These are phyloP conservation scores for Malus orientalis DNA, from an alignment of 306 rosid genomes.

Conservation along the genomic window DNA sequence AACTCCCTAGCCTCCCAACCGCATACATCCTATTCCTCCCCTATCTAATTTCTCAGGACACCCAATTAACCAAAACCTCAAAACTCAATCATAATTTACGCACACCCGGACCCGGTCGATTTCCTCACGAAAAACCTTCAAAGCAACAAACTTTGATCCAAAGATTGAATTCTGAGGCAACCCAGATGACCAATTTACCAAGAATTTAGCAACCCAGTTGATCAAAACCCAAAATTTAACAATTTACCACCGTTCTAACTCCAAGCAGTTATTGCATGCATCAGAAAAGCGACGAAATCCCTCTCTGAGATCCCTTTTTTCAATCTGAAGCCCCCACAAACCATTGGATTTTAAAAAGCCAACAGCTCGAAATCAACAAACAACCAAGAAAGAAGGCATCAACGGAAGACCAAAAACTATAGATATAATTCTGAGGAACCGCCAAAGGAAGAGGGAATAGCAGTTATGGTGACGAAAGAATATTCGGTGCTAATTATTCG, in stretches of 20 bases:
- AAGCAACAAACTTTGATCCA: not conserved
- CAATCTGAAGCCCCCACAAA: not conserved
- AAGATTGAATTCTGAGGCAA: constrained; percentile 6
- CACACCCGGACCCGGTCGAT: not conserved
- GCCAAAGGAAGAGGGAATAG: constrained; percentile 13
- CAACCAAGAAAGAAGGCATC: not conserved
- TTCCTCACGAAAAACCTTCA: constrained; percentile 9
- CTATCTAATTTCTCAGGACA: constrained; percentile 4
- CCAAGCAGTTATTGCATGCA: not conserved
- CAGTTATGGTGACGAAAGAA: constrained; percentile 24
- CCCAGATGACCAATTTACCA: constrained; percentile 13
- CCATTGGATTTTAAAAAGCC: too few species aligned
- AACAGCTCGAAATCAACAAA: constrained; percentile 1
- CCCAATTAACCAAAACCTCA: constrained; percentile 3
- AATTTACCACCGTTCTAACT: not conserved
- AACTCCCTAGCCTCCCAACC: constrained; percentile 71
- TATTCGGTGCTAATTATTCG: constrained; percentile 36
- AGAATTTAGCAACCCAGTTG: constrained; percentile 1
- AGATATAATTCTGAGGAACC: constrained; percentile 8
- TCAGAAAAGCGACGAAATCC: not conserved
- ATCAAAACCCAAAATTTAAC: not conserved
- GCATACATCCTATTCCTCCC: constrained; percentile 55
- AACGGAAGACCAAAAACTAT: not conserved
- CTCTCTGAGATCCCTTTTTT: not conserved
- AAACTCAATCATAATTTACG: constrained; percentile 9